These are phyloP conservation scores for Talaromyces sp. DNA, from an alignment of 2,329 filamentous ascomycete genomes.

Conservation along the genomic window DNA sequence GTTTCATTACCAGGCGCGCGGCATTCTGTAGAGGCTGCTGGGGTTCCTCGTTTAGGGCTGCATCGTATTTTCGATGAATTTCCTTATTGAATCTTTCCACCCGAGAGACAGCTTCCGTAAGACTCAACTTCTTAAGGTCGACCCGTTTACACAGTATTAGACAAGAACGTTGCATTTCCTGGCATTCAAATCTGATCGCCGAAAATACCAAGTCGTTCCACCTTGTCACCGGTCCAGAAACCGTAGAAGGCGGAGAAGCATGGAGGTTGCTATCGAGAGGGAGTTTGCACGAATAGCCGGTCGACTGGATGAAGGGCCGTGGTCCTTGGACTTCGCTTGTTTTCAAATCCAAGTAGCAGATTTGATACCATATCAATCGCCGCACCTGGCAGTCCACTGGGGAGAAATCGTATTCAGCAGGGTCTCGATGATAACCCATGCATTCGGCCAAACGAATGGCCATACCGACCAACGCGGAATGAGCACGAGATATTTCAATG, in stretches of 20 bases:
- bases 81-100: constrained; percentile 63
- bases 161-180: constrained; percentile 66
- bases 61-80: constrained; percentile 62
- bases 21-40: constrained; percentile 56
- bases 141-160: constrained; percentile 65
- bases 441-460: constrained; percentile 73
- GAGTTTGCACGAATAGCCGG: constrained; percentile 70
- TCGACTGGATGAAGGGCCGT: constrained; percentile 62
- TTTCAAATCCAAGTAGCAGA: constrained; percentile 70
- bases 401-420: constrained; percentile 60
- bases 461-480: constrained; percentile 68
- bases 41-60: constrained; percentile 54
- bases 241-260: constrained; percentile 31
- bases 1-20: constrained; percentile 59
- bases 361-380: constrained; percentile 69
- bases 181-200: constrained; percentile 66
- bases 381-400: constrained; percentile 67
- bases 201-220: constrained; percentile 67
- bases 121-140: constrained; percentile 57
- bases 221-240: constrained; percentile 44
- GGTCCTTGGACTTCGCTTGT: constrained; percentile 72
- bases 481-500: constrained; percentile 64
- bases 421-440: constrained; percentile 71
- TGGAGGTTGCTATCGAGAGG: constrained; percentile 66
- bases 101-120: constrained; percentile 62